These are phyloP conservation scores for Phytophthora europaea DNA, from an alignment of 352 stramenopile genomes.

Conservation along the genomic window DNA sequence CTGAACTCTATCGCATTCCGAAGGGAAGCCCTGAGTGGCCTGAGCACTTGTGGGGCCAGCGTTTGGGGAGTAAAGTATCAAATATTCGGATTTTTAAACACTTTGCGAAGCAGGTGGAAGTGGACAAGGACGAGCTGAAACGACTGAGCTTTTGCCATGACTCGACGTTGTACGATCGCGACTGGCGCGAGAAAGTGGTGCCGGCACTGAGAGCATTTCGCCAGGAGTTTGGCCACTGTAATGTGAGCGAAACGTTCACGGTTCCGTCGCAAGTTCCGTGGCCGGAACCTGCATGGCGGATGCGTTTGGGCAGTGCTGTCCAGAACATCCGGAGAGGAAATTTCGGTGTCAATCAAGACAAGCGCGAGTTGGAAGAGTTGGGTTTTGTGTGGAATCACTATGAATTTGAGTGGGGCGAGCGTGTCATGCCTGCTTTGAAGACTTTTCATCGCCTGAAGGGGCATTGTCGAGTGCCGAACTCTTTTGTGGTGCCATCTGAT, in stretches of 20 bases:
- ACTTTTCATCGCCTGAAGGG: background rate
- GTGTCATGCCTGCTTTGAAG: background rate
- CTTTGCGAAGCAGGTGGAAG: conserved; percentile 38
- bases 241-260: too few relatives aligned
- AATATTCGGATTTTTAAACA: too few relatives aligned
- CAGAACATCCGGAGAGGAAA: too few relatives aligned
- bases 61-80: too few relatives aligned
- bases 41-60: conserved; percentile 25
- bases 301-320: too few relatives aligned
- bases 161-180: conserved; percentile 31
- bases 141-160: conserved; percentile 42
- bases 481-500: background rate
- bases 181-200: conserved; percentile 48
- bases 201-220: conserved; percentile 29
- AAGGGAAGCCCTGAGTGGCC: conserved; percentile 24
- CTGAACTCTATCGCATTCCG: conserved; percentile 33
- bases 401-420: background rate
- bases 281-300: too few relatives aligned
- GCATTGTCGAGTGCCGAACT: background rate
- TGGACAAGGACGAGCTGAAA: conserved; percentile 33
- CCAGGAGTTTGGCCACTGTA: too few relatives aligned
- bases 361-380: conserved; percentile 7
- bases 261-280: too few relatives aligned
- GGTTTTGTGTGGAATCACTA: background rate
- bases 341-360: background rate